These are phyloP conservation scores for Ophiognomonia clavigignenti-juglandacearum DNA, from an alignment of 2,329 filamentous ascomycete genomes.

Conservation along the genomic window DNA sequence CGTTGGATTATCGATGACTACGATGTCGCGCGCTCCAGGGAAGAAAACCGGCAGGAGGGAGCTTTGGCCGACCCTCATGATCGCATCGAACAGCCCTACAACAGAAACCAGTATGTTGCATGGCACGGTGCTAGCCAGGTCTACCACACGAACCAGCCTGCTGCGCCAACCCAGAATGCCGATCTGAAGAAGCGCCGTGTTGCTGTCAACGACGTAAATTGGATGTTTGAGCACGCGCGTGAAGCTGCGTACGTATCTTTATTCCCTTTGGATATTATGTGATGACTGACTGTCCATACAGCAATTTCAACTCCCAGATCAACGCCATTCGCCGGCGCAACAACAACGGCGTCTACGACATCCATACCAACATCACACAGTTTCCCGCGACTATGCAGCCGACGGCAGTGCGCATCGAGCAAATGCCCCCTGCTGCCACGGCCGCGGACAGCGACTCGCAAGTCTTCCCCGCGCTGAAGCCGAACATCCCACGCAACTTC, in stretches of 20 bases:
- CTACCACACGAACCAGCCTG: conserved; percentile 78
- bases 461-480: conserved; percentile 43
- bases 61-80: conserved; percentile 90
- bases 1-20: conserved; percentile 87
- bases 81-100: conserved; percentile 77
- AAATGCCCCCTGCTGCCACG: conserved; percentile 47
- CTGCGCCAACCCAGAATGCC: conserved; percentile 63
- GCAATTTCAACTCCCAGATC: conserved; percentile 78
- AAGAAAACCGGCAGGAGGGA: conserved; percentile 77
- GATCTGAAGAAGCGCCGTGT: conserved; percentile 81
- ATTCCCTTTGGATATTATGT: background rate
- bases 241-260: conserved; percentile 70
- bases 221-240: conserved; percentile 91
- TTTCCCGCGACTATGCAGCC: conserved; percentile 87
- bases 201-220: conserved; percentile 88
- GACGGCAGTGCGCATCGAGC: conserved; percentile 78
- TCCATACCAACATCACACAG: conserved; percentile 89
- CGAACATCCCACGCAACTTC: conserved; percentile 50
- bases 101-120: conserved; percentile 97
- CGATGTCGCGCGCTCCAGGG: conserved; percentile 68
- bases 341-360: conserved; percentile 77
- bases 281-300: conserved; percentile 31
- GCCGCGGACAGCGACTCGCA: conserved; percentile 25
- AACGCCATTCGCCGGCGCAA: conserved; percentile 64
- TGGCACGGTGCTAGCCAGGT: conserved; percentile 97